phyloP scores from a whole-genome alignment of 306 rosid genomes.

The Cucumis hystrix region DNA sequence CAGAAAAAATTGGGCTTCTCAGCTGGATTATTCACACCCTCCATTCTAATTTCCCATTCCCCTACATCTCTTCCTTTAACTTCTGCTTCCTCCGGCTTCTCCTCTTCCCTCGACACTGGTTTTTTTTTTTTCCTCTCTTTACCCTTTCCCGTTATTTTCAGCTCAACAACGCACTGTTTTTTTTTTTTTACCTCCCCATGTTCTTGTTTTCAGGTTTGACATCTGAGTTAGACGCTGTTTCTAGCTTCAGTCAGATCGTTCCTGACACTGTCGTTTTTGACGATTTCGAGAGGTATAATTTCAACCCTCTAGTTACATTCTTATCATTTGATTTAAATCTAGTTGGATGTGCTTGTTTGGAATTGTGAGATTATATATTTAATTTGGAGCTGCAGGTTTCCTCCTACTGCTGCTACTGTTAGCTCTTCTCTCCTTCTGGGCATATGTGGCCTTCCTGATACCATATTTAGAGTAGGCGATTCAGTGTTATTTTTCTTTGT shows the following conservation, averaged over 20 bases:
- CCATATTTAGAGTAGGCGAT: constrained; percentile 60
- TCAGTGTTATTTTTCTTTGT: not conserved
- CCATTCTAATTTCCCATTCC: constrained; percentile 16
- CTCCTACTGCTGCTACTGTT: constrained; percentile 94
- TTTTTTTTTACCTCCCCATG: not conserved
- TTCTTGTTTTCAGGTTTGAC: constrained; percentile 28
- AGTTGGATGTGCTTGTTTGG: not conserved
- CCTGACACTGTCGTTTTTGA: constrained; percentile 96
- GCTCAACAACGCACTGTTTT: not conserved
- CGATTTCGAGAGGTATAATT: constrained; percentile 57
- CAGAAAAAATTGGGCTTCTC: constrained; percentile 32
- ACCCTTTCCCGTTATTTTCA: not conserved
- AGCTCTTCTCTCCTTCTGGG: constrained; percentile 94
- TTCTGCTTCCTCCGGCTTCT: constrained; percentile 35
- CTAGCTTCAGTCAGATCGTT: constrained; percentile 88
- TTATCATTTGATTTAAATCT: not conserved
- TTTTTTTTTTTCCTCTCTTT: not conserved
- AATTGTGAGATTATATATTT: not conserved
- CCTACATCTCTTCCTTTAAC: constrained; percentile 24
- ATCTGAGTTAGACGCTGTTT: constrained; percentile 74
- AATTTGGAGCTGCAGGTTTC: constrained; percentile 39
- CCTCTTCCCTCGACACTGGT: constrained; percentile 54
- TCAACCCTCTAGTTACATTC: not conserved
- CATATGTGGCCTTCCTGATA: constrained; percentile 88
- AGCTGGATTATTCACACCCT: constrained; percentile 26